Evolutionary conservation across 305 asterid species (phyloP), one percentile per base, ranked within the genome.

Genomic region (Galium porrigens): DNA sequence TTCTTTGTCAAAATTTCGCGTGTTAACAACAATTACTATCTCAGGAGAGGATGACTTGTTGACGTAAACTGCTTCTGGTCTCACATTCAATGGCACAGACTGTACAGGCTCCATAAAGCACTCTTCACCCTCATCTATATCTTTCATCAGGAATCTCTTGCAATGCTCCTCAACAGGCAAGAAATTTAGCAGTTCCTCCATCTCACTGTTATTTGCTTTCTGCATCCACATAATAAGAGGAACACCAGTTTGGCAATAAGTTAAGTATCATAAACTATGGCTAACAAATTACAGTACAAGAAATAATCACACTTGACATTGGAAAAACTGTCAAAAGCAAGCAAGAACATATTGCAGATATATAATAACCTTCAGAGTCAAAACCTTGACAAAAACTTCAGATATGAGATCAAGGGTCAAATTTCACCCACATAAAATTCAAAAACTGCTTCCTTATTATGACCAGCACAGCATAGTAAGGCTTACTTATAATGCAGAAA

Each of bases 1-100:
- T 80, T 87, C 96, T 73, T 80, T 87, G 6, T 79, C 87, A 78
- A 89, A 79, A 69, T 87, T 86, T 63, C 77, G 81, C 58, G 97
- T 94, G 77, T 94, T 94, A 72, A 90, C 99, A 69, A 94, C 74
- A 73, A 94, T 74, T 67, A 90, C 72, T 66, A 56, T 76, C 60
- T 79, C 76, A 39, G 82, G 82, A 61, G 62, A 78, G 51, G 73
- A 69, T 69, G 84, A 73, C 69, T 73, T 71, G 80, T 79, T 74
- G 58, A 74, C 56, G 67, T 73, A 63, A 65, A 70, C 80, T 73
- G 78, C 76, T 75, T 85, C 76, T 54, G 87, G 73, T 74, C 75
- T 84, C 69, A 65, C 78, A 63, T 71, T 73, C 72, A 77, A 68
- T 51, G 83, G 64, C 67, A 76, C 70, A 73, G 80, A 72, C 54